A percentile compares a stretch with the other conserved stretches of the same genome.
These are phyloP conservation scores for Cenchrus purpureus DNA, from an alignment of 176 grass and related monocot genomes.

Conservation along the genomic window DNA sequence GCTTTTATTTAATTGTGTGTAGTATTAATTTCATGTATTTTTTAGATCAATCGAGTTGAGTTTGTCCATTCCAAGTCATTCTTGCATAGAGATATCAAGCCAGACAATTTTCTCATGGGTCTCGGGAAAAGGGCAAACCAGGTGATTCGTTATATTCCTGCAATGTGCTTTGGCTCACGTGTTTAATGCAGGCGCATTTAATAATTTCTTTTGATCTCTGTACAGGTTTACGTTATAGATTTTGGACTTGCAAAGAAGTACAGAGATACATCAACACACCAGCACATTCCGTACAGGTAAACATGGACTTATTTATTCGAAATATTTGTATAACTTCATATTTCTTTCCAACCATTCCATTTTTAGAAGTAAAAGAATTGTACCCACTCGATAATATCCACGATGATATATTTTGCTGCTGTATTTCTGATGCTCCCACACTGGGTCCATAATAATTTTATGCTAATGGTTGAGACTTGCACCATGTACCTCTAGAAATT, in stretches of 20 bases:
- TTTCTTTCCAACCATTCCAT: neutral
- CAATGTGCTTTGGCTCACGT: neutral
- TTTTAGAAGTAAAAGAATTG: neutral
- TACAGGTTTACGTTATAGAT: constrained; percentile 87
- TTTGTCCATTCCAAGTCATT: constrained; percentile 89
- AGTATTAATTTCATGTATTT: constrained; percentile 18
- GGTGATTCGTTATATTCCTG: constrained; percentile 37
- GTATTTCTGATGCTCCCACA: constrained; percentile 1
- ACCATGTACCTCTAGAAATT: neutral
- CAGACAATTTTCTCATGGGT: constrained; percentile 97
- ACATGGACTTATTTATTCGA: neutral
- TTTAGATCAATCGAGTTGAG: constrained; percentile 81
- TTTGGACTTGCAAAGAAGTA: constrained; percentile 96
- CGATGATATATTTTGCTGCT: constrained; percentile 5
- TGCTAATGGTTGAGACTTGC: neutral
- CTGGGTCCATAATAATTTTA: neutral
- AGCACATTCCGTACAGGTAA: constrained; percentile 93
- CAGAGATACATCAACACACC: constrained; percentile 74
- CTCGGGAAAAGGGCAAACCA: constrained; percentile 88
- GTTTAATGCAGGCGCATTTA: constrained; percentile 1
- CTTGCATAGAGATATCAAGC: constrained; percentile 91
- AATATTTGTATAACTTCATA: neutral
- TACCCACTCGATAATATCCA: neutral
- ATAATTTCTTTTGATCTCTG: neutral
- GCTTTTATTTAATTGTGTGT: constrained; percentile 3